phyloP scores from a whole-genome alignment of 495 filamentous ascomycete species.

The Neurospora pannonica region DNA sequence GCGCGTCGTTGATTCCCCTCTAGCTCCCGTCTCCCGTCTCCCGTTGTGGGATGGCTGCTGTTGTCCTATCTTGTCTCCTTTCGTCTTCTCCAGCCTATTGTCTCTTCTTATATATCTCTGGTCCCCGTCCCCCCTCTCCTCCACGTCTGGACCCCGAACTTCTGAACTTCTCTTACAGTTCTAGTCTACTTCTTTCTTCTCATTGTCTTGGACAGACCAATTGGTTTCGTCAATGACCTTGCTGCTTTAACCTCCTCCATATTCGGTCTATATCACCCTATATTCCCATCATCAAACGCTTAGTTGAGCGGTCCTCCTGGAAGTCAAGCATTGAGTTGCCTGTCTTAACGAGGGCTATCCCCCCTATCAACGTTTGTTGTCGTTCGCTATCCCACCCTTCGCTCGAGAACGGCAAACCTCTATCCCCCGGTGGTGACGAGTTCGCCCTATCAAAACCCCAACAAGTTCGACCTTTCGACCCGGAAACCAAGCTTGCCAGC shows the following conservation, averaged over 20 bases:
- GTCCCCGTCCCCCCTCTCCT: background rate
- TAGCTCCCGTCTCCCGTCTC: background rate
- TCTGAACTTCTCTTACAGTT: background rate
- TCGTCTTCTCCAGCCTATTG: background rate
- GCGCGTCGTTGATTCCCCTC: background rate
- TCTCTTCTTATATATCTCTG: slow-evolving; percentile 1
- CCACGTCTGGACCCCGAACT: background rate
- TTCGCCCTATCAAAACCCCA: background rate
- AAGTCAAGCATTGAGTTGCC: slow-evolving; percentile 21
- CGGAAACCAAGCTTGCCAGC: background rate
- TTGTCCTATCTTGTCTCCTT: slow-evolving; percentile 9
- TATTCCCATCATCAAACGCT: slow-evolving; percentile 8
- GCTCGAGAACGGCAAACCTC: slow-evolving; percentile 12
- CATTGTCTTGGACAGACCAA: slow-evolving; percentile 25
- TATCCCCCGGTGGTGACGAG: slow-evolving; percentile 6
- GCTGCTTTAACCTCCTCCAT: slow-evolving; percentile 26
- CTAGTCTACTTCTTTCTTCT: background rate
- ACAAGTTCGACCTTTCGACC: background rate
- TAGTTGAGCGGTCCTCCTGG: background rate
- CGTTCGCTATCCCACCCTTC: slow-evolving; percentile 11
- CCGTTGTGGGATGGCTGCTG: slow-evolving; percentile 4
- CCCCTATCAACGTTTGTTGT: slow-evolving; percentile 12
- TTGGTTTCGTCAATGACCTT: slow-evolving; percentile 31
- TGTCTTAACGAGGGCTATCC: slow-evolving; percentile 18
- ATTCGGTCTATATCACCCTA: slow-evolving; percentile 14